Evolutionary conservation across 192 early-diverging fungal species (phyloP), one percentile per base, ranked within the genome.

Genomic region (Backusella westeae): DNA sequence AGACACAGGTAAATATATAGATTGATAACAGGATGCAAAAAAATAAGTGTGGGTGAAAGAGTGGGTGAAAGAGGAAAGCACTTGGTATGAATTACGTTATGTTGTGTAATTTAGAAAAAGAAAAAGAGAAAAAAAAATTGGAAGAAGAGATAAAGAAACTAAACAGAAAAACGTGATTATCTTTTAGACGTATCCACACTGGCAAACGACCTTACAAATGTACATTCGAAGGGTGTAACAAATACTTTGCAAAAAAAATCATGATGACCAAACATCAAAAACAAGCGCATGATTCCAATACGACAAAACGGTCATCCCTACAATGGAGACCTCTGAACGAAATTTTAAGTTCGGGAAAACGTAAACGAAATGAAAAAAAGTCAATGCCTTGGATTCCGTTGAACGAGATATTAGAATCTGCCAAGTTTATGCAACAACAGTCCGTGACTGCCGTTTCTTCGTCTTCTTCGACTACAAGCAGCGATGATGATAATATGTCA

Each of bases 121-220:
- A 49, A 21, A 49, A 49, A 6, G 46, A 49, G 15, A 19, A 7
- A 49, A 49, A 49, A 49, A 14, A 44, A 44, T 9, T 10, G 38
- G 38, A 44, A 17, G 15, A 44, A 44, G n/a, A 38, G 6, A 41
- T n/a, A 71, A 39, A 10, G 14, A 46, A 49, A 71, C 8, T 14
- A 71, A 42, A 23, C 14, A 12, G 26, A 17, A 44, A 39, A 42
- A 10, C 0, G 12, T 32, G 6, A 49, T 44, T 32, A 17, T 42
- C 36, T n/a, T 34, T 23, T 35, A 79, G 91, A 42, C 89, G 91
- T 77, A 91, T 89, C 39, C 93, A 94, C 71, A 88, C 90, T 34
- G 91, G 91, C 71, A 91, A 92, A 75, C 86, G 91, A 71, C 90
- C 93, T 9, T 94, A 91, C 78, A 88, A 88, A 69, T 88, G 87